Base-by-base conservation (phyloP, 805 yeast species). In the Kodamaea laetipori region DNA sequence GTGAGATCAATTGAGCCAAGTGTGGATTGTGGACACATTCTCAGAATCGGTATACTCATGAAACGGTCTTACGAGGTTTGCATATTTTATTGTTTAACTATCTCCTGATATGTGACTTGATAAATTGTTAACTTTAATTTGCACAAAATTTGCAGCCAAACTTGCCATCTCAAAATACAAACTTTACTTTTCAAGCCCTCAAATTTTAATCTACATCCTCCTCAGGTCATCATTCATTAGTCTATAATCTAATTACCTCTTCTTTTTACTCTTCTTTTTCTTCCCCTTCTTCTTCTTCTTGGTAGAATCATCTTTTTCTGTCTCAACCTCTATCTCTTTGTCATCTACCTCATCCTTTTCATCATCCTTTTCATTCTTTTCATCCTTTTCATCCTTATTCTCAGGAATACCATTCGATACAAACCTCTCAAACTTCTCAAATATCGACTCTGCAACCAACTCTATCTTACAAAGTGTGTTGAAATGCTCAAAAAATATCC, bases 391-490 rank as follows among this genome's bases (percentile, higher is more conserved):
- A 18, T 35, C 47, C 17, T 43, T 53, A 32, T 42, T 39, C 24
- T 21, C 37, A 12, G 27, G 17, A 21, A 38, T 27, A 36, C 61
- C 54, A 19, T 48, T 33, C 33, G 53, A 41, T 27, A 49, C 32
- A 2, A 41, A 26, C 10, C 48, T 38, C 42, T 64, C 66, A 31
- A 64, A 58, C 31, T 49, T 50, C 8, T 51, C 56, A 39, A 58
- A 64, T 39, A 61, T 44, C 3, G 46, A 30, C 42, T 63, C 64
- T 4, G 64, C 67, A 36, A 67, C 49, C 28, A 44, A 47, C 47
- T 61, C 65, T 18, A 62, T 56, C 40, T 59, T 63, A 43, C 67
- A 58, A 23, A 67, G 49, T 10, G 59, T 57, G 34, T 67, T 64
- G 54, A 64, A 67, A 32, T 61, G 46, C 8, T 45, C 40, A 37